These are phyloP conservation scores for Lachancea quebecensis DNA, from an alignment of 805 yeast genomes.

Conservation along the genomic window DNA sequence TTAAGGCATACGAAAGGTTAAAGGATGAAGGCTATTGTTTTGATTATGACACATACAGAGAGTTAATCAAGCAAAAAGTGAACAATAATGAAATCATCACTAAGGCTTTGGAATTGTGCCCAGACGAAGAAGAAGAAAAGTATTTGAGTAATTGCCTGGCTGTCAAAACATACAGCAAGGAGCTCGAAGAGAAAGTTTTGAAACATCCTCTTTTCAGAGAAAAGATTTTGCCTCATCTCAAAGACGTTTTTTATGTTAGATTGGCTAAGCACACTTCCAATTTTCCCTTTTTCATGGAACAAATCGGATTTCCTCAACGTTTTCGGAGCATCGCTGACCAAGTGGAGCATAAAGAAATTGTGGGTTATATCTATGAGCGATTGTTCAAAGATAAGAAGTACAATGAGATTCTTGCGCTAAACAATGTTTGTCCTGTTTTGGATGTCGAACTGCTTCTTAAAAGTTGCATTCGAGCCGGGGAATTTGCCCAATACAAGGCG, in stretches of 20 bases:
- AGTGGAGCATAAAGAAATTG: slow-evolving; percentile 22
- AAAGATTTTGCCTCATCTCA: slow-evolving; percentile 17
- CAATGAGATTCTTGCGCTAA: slow-evolving; percentile 16
- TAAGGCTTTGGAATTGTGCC: slow-evolving; percentile 14
- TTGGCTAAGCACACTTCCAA: slow-evolving; percentile 13
- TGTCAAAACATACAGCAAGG: slow-evolving; percentile 8
- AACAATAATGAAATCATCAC: slow-evolving; percentile 17
- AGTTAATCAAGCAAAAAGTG: slow-evolving; percentile 16
- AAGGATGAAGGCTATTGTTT: slow-evolving; percentile 24
- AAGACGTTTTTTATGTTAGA: slow-evolving; percentile 21
- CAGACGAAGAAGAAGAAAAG: slow-evolving; percentile 17
- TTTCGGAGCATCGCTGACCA: slow-evolving; percentile 27
- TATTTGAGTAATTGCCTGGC: slow-evolving; percentile 19
- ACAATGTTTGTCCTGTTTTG: slow-evolving; percentile 23
- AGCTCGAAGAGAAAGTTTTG: slow-evolving; percentile 13
- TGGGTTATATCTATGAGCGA: slow-evolving; percentile 17
- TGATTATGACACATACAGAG: slow-evolving; percentile 29
- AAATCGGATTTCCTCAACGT: slow-evolving; percentile 23
- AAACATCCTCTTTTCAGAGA: slow-evolving; percentile 13
- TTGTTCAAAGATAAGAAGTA: slow-evolving; percentile 16
- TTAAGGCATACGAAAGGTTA: slow-evolving; percentile 24
- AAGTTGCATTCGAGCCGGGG: slow-evolving; percentile 22
- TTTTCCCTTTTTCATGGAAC: slow-evolving; percentile 13
- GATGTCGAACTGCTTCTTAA: slow-evolving; percentile 21
- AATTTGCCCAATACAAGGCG: slow-evolving; percentile 14